These are phyloP conservation scores for Globisporangium acanthophoron DNA, from an alignment of 352 stramenopile genomes.

Conservation along the genomic window DNA sequence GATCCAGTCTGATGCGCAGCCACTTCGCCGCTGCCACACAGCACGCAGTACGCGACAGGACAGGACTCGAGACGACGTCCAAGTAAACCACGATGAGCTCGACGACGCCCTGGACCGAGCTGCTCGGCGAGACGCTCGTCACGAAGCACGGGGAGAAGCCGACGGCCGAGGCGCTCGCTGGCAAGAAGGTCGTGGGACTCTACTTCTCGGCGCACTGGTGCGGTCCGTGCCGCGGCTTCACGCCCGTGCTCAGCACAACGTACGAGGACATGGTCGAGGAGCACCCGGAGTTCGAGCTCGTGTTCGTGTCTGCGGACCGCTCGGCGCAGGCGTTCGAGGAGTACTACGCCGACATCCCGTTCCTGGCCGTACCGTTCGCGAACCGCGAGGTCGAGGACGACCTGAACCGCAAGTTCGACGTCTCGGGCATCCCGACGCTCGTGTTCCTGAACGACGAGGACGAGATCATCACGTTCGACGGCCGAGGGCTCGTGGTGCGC, in stretches of 20 bases:
- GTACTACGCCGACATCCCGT: constrained; percentile 92
- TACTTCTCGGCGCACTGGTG: constrained; percentile 97
- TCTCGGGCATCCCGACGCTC: constrained; percentile 87
- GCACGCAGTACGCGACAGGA: too few relatives aligned
- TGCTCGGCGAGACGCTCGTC: constrained; percentile 60
- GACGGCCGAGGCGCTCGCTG: constrained; percentile 55
- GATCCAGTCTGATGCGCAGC: not conserved
- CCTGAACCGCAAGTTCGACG: constrained; percentile 77
- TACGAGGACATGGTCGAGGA: constrained; percentile 89
- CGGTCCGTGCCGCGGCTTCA: constrained; percentile 92
- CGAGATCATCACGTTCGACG: constrained; percentile 72
- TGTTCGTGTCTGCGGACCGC: constrained; percentile 88
- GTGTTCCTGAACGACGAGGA: constrained; percentile 84
- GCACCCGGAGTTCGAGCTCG: constrained; percentile 86
- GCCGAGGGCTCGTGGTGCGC: constrained; percentile 65
- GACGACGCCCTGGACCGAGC: constrained; percentile 37
- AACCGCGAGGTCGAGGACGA: constrained; percentile 56
- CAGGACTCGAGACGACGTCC: not conserved
- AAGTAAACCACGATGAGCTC: constrained; percentile 32
- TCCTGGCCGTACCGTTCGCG: constrained; percentile 92
- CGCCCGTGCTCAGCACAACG: constrained; percentile 85
- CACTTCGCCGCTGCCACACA: not conserved
- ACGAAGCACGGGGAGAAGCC: constrained; percentile 75
- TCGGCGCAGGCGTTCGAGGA: constrained; percentile 73
- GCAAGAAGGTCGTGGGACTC: constrained; percentile 87